Conservation (phyloP, 345 rosid genomes). For the Populus simonii region DNA sequence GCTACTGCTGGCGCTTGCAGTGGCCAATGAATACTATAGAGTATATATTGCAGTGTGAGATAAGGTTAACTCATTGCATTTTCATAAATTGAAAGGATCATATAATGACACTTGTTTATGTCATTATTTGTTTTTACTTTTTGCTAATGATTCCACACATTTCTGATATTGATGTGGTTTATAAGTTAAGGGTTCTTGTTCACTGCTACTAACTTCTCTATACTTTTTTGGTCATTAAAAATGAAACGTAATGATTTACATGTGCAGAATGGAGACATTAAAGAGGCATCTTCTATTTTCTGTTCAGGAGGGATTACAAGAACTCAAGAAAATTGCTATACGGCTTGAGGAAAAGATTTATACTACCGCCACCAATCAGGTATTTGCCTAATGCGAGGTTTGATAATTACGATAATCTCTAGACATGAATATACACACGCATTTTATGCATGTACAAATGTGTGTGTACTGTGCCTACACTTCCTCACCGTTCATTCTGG, state of each 20-base stretch:
- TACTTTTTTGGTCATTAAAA: not conserved
- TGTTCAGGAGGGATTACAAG: constrained; percentile 63
- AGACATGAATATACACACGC: not conserved
- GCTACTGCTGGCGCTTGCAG: not conserved
- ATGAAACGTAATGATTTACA: not conserved
- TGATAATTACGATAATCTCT: not conserved
- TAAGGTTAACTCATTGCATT: no score
- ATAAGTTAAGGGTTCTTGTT: not conserved
- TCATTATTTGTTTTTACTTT: no score
- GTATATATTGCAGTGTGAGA: no score
- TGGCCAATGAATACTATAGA: not conserved
- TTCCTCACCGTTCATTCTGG: no score
- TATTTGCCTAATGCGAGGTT: constrained; percentile 7
- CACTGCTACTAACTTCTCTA: not conserved
- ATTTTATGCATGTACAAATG: not conserved
- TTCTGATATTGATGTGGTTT: no score
- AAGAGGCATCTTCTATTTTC: constrained; percentile 64
- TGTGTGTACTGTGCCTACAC: no score
- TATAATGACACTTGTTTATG: no score
- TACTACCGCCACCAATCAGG: constrained; percentile 65
- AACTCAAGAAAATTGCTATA: constrained; percentile 66
- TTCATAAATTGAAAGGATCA: no score
- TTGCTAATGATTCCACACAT: no score
- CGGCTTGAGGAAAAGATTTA: constrained; percentile 80
- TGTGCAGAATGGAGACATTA: constrained; percentile 57